Evolutionary conservation across 176 grass and related monocot species (phyloP).

Genomic region (Luzula sylvatica): DNA sequence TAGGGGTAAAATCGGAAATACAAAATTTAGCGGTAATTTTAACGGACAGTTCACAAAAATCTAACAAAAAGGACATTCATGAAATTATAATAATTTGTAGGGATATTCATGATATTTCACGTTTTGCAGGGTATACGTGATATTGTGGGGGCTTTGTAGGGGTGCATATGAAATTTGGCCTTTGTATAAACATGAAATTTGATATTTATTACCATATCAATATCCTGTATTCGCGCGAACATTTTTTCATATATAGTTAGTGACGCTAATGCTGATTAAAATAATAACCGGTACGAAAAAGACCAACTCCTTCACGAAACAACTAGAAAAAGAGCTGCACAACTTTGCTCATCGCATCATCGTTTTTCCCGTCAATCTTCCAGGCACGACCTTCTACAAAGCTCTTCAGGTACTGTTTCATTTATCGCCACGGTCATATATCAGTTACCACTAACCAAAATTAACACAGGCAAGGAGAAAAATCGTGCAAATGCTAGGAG

Average conservation of each 20-base stretch:
- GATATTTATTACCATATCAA: neutral
- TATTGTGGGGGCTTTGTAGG: no score
- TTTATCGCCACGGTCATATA: neutral
- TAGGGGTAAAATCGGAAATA: no score
- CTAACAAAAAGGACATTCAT: no score
- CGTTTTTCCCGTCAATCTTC: conserved; percentile 11
- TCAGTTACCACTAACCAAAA: neutral
- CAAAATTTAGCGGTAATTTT: no score
- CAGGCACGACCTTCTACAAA: conserved; percentile 5
- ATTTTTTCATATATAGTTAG: neutral
- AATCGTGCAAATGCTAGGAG: conserved; percentile 5
- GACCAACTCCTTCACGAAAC: neutral
- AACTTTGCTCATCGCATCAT: conserved; percentile 11
- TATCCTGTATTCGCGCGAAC: neutral
- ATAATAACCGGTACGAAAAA: neutral
- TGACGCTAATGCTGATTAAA: neutral
- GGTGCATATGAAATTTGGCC: neutral
- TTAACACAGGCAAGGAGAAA: conserved; percentile 10
- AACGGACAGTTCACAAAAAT: no score
- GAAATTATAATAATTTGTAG: no score
- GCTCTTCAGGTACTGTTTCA: neutral
- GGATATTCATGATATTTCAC: no score
- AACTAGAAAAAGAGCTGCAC: conserved; percentile 6
- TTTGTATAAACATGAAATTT: neutral
- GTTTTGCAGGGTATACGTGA: no score